Evolutionary conservation across 495 filamentous ascomycete species (phyloP), one percentile per base, ranked within the genome.

Genomic region (Lasiosphaeria miniovina): DNA sequence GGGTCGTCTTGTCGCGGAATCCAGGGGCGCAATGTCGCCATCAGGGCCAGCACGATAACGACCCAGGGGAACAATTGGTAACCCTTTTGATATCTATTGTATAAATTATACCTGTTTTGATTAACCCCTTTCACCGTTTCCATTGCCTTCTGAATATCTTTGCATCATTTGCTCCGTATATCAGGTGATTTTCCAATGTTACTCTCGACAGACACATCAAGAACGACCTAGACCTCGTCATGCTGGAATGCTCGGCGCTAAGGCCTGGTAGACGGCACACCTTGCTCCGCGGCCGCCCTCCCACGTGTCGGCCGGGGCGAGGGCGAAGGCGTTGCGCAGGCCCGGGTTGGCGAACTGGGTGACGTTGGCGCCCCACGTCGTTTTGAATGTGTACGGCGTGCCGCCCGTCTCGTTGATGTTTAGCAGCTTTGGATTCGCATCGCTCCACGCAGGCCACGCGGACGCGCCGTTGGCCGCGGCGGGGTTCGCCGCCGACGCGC

Each of bases 371-470:
- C 71, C 73, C 60, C 68, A 68, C 52, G 60, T 57, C 1, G 63
- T 63, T 2, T 61, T 57, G 14, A 59, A 56, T 14, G 45, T 24
- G 49, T 61, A 71, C 6, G 75, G 67, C 6, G 65, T 61, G 1
- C 83, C 82, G 6, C 83, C 81, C 0, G 82, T 85, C 38, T 77
- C 67, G 55, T 88, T 86, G 45, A 86, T 63, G 60, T 85, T 82
- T 41, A 83, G 55, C 62, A 77, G 65, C 12, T 73, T 66, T 0
- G 78, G 77, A 24, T 59, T 58, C 8, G 52, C 48, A 3, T 65
- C 49, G 15, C 34, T 70, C 65, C 74, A 85, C 12, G 55, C 57
- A 0, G 73, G 75, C 75, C 75, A 76, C 24, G 63, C 45, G 17
- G 68, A 65, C 1, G 65, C 55, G 12, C 61, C 61, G 50, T 68